Base-by-base conservation (phyloP, 768 basidiomycete genomes). In the Mycena alexandri region DNA sequence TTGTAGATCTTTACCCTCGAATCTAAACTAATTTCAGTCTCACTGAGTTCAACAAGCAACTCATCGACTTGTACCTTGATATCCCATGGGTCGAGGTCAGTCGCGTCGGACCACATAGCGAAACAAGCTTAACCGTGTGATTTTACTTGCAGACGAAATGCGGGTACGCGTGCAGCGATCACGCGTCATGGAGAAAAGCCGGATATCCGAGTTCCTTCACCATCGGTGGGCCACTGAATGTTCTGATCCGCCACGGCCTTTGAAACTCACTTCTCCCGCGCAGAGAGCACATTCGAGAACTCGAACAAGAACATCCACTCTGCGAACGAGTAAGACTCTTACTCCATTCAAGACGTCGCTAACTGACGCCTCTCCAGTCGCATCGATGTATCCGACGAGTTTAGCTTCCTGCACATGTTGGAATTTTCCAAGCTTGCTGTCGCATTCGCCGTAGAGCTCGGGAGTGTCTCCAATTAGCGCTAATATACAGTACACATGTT, bases 131-230 rank as follows among this genome's bases (percentile, higher is more conserved):
- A 44, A 70, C 56, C n/a, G n/a, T n/a, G n/a, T n/a, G n/a, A n/a
- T 71, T 3, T 33, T 38, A 43, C 54, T 42, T 60, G 24, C 48
- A 93, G 83, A 98, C 96, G 63, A 85, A 91, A 82, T 97, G 96
- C 81, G 94, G 93, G 41, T 97, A 98, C 75, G 95, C 94, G 58
- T 98, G 95, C 84, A 94, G 92, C 72, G 95, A 97, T 79, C 95
- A 96, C 74, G 94, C 94, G 72, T 93, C 93, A 36, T 96, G 93
- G 93, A 79, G 79, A 61, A 93, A 91, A 81, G 93, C 92, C 55
- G 94, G 95, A 65, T 96, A 94, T 75, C 92, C 91, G 29, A 89
- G 90, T 68, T 86, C 88, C 51, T 96, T 96, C 80, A 91, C 92
- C 48, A 94, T 95, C 73, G 93, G 90, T 92, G 76, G 73, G 86